Base-by-base conservation (phyloP, 495 filamentous ascomycete species). In the Gamarada debralockiae region DNA sequence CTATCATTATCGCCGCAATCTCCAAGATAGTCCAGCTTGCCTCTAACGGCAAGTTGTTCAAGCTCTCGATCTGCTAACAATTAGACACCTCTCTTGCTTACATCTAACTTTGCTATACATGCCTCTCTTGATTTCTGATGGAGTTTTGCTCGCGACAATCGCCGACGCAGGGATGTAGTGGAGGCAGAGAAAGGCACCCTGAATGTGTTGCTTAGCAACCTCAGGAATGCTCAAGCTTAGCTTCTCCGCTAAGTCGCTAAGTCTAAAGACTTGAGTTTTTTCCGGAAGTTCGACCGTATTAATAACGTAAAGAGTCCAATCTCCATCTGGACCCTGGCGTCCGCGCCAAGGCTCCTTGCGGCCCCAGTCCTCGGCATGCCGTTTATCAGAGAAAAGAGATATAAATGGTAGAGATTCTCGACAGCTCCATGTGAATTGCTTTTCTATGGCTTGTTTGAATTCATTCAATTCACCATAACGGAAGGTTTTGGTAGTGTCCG, bases 131-230 rank as follows among this genome's bases (percentile, higher is more conserved):
- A 34, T 34, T 49, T 49, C 46, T 49, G 21, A 20, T 49, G 46
- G 46, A 34, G 46, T 49, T 49, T 24, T 49, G 27, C 46, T 49
- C 31, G 23, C 25, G n/a, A 49, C 27, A 37, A 49, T 49, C 29
- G 46, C 46, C 33, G 46, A 36, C 46, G 46, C 31, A 49, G 25
- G 46, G 31, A 49, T 36, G 15, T 22, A 29, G 29, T 49, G 46
- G 21, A 37, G 46, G 29, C 33, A 38, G 46, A 49, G 23, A 34
- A 49, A 49, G 46, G 46, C 46, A 17, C 46, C 46, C 46, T 49
- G 46, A 49, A 49, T 49, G 46, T 49, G 46, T 49, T 49, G 46
- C 21, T 22, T 49, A n/a, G 46, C 31, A 49, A 20, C 27, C 47
- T 50, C 31, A 25, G 31, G 31, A 34, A 34, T 34, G 31, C 31